Conservation (phyloP, 1,284 basidiomycete species). For the Malassezia vespertilionis region DNA sequence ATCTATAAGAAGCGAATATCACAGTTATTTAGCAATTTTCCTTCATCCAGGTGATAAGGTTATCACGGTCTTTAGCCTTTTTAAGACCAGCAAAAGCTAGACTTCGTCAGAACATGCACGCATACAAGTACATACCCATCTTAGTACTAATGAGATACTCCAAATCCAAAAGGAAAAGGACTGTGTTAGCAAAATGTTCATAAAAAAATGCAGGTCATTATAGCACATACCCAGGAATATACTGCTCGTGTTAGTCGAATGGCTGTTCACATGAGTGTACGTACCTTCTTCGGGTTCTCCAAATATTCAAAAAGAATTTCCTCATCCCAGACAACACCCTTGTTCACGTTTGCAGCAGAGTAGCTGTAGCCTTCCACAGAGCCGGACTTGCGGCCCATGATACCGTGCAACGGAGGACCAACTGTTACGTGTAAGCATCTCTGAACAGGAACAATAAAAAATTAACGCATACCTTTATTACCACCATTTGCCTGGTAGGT, state of each 20-base stretch:
- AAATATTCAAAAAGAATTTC: conserved; percentile 86
- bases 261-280: not conserved
- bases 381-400: conserved; percentile 76
- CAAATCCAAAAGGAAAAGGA: not conserved
- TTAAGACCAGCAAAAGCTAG: conserved; percentile 36
- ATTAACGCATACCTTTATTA: conserved; percentile 54
- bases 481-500: conserved; percentile 71
- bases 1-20: not conserved
- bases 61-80: conserved; percentile 46
- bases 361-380: conserved; percentile 77
- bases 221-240: conserved; percentile 45
- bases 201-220: not conserved
- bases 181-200: conserved; percentile 5
- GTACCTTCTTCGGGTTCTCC: conserved; percentile 73
- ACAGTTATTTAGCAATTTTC: conserved; percentile 24
- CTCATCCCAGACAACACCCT: conserved; percentile 74
- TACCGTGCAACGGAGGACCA: conserved; percentile 87
- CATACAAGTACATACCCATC: conserved; percentile 12
- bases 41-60: conserved; percentile 35
- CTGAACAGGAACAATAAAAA: not conserved
- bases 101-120: not conserved
- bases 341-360: conserved; percentile 92
- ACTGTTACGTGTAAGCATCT: conserved; percentile 51
- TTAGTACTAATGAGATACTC: conserved; percentile 6
- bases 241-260: conserved; percentile 44